These are phyloP conservation scores for Entomortierella chlamydospora DNA, from an alignment of 192 early-diverging fungal genomes.

Conservation along the genomic window DNA sequence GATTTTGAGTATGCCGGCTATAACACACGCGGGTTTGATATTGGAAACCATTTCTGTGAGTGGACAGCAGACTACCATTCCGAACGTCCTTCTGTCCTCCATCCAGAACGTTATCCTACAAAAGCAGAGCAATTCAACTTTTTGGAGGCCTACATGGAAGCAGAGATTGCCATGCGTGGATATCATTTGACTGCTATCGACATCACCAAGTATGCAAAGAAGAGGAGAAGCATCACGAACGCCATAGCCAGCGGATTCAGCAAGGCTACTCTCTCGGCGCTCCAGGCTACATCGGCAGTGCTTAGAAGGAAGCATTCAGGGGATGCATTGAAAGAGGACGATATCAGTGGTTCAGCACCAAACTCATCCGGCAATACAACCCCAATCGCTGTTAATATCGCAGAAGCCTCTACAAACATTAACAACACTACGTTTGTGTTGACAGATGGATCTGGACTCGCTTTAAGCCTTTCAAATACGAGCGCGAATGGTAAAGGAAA, in stretches of 20 bases:
- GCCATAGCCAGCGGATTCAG: constrained; percentile 9
- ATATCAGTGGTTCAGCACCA: not conserved
- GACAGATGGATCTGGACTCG: not conserved
- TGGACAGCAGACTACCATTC: constrained; percentile 87
- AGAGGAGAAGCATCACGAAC: constrained; percentile 9
- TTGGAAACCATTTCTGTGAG: constrained; percentile 88
- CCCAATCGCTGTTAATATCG: not conserved
- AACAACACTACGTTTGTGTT: not conserved
- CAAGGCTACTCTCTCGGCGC: constrained; percentile 28
- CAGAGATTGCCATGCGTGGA: constrained; percentile 56
- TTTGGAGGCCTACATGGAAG: constrained; percentile 72
- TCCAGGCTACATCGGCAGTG: constrained; percentile 24
- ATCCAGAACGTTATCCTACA: constrained; percentile 66
- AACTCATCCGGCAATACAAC: not conserved
- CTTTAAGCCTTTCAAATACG: too few relatives aligned
- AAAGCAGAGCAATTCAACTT: constrained; percentile 66
- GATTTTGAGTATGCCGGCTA: constrained; percentile 89
- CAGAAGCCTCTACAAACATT: not conserved
- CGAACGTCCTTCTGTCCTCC: constrained; percentile 52
- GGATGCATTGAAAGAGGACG: not conserved
- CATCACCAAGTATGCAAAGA: constrained; percentile 23
- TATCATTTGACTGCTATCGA: constrained; percentile 43
- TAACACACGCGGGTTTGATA: constrained; percentile 82
- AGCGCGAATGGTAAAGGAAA: constrained; percentile 1
- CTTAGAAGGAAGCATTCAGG: not conserved